Conservation (phyloP, 1,284 basidiomycete species). For the Sparassis latifolia region DNA sequence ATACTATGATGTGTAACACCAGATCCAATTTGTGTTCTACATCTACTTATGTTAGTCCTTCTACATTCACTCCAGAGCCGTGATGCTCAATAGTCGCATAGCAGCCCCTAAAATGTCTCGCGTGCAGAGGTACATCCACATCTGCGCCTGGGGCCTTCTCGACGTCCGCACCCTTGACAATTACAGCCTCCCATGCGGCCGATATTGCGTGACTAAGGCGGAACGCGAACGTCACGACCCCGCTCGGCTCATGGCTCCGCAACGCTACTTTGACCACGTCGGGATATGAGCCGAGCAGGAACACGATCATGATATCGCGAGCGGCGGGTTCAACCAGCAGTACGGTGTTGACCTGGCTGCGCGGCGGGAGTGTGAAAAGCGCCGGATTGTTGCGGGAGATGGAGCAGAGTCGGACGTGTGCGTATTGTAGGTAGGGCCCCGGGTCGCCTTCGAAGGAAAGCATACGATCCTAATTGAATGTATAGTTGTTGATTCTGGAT, state of each 20-base stretch:
- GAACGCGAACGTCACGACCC: conserved; percentile 79
- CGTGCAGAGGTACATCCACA: conserved; percentile 88
- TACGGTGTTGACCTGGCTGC: conserved; percentile 63
- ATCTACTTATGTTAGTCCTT: too few species aligned
- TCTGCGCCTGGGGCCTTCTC: conserved; percentile 66
- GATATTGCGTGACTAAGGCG: conserved; percentile 77
- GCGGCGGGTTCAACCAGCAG: conserved; percentile 71
- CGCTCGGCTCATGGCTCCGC: conserved; percentile 85
- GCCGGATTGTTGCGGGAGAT: conserved; percentile 93
- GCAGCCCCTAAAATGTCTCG: conserved; percentile 84
- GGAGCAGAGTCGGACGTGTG: conserved; percentile 91
- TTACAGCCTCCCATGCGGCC: conserved; percentile 77
- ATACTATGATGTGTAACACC: too few species aligned
- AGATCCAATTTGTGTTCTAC: too few species aligned
- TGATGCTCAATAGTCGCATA: conserved; percentile 84
- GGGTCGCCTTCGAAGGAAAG: conserved; percentile 97
- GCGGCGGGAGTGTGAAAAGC: conserved; percentile 71
- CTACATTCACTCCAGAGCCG: conserved; percentile 91
- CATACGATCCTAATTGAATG: conserved; percentile 94
- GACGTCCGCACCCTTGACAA: conserved; percentile 28
- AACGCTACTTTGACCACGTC: conserved; percentile 84
- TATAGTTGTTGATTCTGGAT: conserved; percentile 90
- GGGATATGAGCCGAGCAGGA: conserved; percentile 86
- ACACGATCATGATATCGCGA: conserved; percentile 77
- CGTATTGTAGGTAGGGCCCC: conserved; percentile 93